These are phyloP conservation scores for Curvularia sp. DNA, from an alignment of 2,329 filamentous ascomycete species.

Conservation along the genomic window DNA sequence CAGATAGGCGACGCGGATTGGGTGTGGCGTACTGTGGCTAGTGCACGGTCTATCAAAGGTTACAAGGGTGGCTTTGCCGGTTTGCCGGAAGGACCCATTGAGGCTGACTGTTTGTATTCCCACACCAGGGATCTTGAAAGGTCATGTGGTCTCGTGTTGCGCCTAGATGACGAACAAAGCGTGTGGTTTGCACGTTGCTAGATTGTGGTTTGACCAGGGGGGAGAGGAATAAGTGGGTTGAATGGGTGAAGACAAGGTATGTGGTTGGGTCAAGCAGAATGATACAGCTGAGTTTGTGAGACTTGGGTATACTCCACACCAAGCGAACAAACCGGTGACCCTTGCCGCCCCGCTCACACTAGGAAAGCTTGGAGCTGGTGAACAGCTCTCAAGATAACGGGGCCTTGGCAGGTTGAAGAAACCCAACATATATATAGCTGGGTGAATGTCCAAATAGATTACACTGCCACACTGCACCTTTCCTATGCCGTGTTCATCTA, in stretches of 20 bases:
- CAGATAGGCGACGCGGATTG: constrained; percentile 24
- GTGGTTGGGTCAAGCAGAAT: not conserved
- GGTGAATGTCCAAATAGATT: constrained; percentile 1
- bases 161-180: not conserved
- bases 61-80: constrained; percentile 22
- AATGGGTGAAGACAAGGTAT: not conserved
- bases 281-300: not conserved
- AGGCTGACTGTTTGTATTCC: constrained; percentile 30
- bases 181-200: not conserved
- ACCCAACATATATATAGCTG: constrained; percentile 22
- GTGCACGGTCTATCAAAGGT: constrained; percentile 33
- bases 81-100: constrained; percentile 12
- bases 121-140: constrained; percentile 4
- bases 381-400: not conserved
- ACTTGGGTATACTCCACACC: not conserved
- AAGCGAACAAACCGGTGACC: not conserved
- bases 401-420: not conserved
- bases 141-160: constrained; percentile 26
- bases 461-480: constrained; percentile 10
- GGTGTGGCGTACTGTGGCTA: constrained; percentile 38
- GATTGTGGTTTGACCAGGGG: not conserved
- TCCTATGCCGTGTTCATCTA: constrained; percentile 2
- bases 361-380: not conserved
- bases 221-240: not conserved
- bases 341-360: not conserved